A percentile compares a stretch with the other conserved stretches of the same genome.
Evolutionary conservation across 257 asterid species (phyloP).

Genomic region (Solanum neorickii): DNA sequence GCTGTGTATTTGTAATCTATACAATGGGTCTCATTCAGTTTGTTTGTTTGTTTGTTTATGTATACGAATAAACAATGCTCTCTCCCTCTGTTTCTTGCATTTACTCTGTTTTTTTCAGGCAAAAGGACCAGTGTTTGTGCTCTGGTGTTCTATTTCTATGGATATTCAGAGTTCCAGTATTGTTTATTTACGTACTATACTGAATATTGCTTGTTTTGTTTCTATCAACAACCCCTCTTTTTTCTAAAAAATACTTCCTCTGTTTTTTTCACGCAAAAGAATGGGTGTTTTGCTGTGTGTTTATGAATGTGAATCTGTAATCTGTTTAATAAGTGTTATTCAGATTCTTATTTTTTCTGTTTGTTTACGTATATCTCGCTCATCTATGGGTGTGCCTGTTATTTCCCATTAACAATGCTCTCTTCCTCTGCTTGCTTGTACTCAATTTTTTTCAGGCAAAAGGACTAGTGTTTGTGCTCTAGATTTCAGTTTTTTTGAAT

Average conservation of each 20-base stretch:
- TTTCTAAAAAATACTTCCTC: not conserved
- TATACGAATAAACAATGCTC: not conserved
- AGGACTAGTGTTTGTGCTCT: not conserved
- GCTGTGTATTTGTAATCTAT: not conserved
- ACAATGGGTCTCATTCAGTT: not conserved
- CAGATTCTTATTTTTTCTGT: not conserved
- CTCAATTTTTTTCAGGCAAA: not conserved
- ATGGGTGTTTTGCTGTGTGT: not conserved
- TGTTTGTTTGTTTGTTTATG: not conserved
- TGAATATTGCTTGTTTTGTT: not conserved
- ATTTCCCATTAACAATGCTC: not conserved
- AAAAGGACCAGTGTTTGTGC: not conserved
- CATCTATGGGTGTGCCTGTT: not conserved
- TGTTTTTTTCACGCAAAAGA: not conserved
- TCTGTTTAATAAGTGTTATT: not conserved
- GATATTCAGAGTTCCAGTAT: not conserved
- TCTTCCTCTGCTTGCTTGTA: not conserved
- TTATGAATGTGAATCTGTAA: not conserved
- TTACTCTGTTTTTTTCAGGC: not conserved
- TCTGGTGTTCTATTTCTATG: not conserved
- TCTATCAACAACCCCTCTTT: not conserved
- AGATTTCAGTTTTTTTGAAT: not conserved
- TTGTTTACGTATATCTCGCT: not conserved
- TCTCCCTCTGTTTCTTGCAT: not conserved
- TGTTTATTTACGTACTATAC: not conserved